Percentiles rank a stretch among this genome's conserved stretches.
Evolutionary conservation across 2,329 filamentous ascomycete species (phyloP).

Genomic region (Diaporthe eres): DNA sequence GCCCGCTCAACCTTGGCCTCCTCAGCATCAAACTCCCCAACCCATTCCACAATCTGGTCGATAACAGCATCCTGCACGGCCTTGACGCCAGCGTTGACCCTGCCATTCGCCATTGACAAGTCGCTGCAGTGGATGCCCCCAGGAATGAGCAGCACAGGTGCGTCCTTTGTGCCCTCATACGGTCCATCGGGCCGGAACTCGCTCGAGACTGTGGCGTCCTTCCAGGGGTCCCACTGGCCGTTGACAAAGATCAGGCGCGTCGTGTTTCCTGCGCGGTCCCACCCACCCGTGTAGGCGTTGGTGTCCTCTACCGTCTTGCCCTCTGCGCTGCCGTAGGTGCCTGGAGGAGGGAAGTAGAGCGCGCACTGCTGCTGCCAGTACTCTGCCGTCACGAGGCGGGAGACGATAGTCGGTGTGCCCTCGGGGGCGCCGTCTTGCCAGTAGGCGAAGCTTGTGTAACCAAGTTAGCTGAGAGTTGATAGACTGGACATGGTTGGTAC

Average conservation of each 20-base stretch:
- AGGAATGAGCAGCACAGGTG: constrained; percentile 52
- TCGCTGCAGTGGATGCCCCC: constrained; percentile 58
- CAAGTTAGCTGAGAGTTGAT: not conserved
- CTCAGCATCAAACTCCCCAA: constrained; percentile 62
- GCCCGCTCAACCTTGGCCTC: constrained; percentile 44
- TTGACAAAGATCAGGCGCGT: constrained; percentile 57
- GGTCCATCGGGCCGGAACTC: constrained; percentile 56
- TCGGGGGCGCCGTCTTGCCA: constrained; percentile 62
- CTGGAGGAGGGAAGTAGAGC: constrained; percentile 57
- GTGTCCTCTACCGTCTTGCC: constrained; percentile 51
- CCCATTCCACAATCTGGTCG: constrained; percentile 67
- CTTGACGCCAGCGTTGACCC: constrained; percentile 63
- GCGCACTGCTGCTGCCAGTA: constrained; percentile 61
- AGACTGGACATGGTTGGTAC: not conserved
- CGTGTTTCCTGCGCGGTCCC: constrained; percentile 55
- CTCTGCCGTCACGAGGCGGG: constrained; percentile 52
- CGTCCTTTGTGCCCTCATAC: constrained; percentile 50
- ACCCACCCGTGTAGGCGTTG: constrained; percentile 58
- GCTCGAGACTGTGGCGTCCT: constrained; percentile 55
- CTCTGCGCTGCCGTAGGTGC: constrained; percentile 53
- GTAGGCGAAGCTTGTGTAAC: constrained; percentile 51
- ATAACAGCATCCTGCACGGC: constrained; percentile 65
- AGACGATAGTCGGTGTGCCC: constrained; percentile 57
- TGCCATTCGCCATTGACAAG: constrained; percentile 60
- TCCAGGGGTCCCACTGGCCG: constrained; percentile 58